A percentile compares a stretch with the other conserved stretches of the same genome.
phyloP scores from a whole-genome alignment of 2,329 filamentous ascomycete genomes.

The Apiospora koreana region DNA sequence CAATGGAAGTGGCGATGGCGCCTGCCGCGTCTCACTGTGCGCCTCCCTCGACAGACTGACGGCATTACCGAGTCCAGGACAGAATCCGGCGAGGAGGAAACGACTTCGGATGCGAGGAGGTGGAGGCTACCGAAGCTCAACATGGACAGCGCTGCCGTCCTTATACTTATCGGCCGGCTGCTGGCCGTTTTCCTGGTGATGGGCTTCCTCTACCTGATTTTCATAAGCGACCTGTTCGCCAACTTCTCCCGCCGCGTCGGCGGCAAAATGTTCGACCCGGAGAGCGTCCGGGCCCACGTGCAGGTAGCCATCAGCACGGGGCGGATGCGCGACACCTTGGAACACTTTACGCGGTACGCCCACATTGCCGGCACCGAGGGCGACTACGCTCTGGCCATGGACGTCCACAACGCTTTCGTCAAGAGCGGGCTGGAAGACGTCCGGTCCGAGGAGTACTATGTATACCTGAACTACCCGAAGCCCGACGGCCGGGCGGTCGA shows the following conservation, averaged over 20 bases:
- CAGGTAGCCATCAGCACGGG: slow-evolving; percentile 71
- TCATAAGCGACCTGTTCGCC: slow-evolving; percentile 81
- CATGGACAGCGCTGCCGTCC: slow-evolving; percentile 44
- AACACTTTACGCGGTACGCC: slow-evolving; percentile 79
- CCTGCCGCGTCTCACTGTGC: slow-evolving; percentile 51
- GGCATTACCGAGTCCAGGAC: slow-evolving; percentile 23
- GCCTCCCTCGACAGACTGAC: slow-evolving; percentile 43
- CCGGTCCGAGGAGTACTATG: slow-evolving; percentile 75
- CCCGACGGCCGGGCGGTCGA: slow-evolving; percentile 76
- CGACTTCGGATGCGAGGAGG: slow-evolving; percentile 24
- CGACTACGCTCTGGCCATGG: slow-evolving; percentile 82
- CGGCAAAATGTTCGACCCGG: slow-evolving; percentile 77
- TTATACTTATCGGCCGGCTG: slow-evolving; percentile 71
- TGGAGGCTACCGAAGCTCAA: slow-evolving; percentile 39
- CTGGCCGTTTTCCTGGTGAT: slow-evolving; percentile 76
- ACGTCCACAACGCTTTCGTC: slow-evolving; percentile 77
- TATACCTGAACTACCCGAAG: slow-evolving; percentile 91
- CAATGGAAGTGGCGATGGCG: slow-evolving; percentile 58
- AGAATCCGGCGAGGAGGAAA: slow-evolving; percentile 17
- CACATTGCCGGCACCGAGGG: slow-evolving; percentile 95
- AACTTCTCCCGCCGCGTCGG: slow-evolving; percentile 62
- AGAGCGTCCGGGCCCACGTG: slow-evolving; percentile 75
- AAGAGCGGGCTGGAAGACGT: slow-evolving; percentile 75
- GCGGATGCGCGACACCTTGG: slow-evolving; percentile 70
- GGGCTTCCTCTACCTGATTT: slow-evolving; percentile 78